Percentiles rank a stretch among this genome's conserved stretches.
These are phyloP conservation scores for Colletotrichum salicis DNA, from an alignment of 2,329 filamentous ascomycete species.

Conservation along the genomic window DNA sequence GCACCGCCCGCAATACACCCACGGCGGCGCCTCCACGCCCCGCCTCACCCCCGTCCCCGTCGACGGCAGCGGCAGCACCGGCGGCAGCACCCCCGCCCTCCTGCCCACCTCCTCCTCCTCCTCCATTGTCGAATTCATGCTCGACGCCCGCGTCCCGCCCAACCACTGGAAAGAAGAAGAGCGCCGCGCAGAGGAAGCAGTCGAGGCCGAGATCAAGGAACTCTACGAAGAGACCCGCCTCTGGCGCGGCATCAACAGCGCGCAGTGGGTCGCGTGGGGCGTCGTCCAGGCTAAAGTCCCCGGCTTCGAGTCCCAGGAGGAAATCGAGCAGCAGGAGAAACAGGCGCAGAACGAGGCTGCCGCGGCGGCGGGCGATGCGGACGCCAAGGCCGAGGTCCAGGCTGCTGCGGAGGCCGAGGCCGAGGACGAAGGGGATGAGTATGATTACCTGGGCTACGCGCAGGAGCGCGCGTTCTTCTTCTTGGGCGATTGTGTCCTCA, in stretches of 20 bases:
- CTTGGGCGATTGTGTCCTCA: conserved; percentile 85
- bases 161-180: conserved; percentile 71
- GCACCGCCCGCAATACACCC: conserved; percentile 77
- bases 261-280: conserved; percentile 95
- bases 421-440: conserved; percentile 76
- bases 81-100: conserved; percentile 48
- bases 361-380: conserved; percentile 41
- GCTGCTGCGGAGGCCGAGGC: conserved; percentile 41
- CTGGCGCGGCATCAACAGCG: conserved; percentile 89
- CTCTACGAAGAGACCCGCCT: conserved; percentile 82
- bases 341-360: conserved; percentile 43
- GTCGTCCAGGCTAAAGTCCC: conserved; percentile 93
- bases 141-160: conserved; percentile 75
- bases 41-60: conserved; percentile 58
- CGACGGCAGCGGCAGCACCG: conserved; percentile 37
- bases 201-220: conserved; percentile 74
- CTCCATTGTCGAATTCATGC: conserved; percentile 78
- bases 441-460: conserved; percentile 92
- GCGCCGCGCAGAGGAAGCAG: conserved; percentile 68
- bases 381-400: conserved; percentile 32
- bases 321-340: conserved; percentile 32
- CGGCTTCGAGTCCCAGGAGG: conserved; percentile 67
- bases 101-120: conserved; percentile 53
- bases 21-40: conserved; percentile 59
- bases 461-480: conserved; percentile 93